These are phyloP conservation scores for Blastomyces parvus DNA, from an alignment of 2,329 filamentous ascomycete genomes.

Conservation along the genomic window DNA sequence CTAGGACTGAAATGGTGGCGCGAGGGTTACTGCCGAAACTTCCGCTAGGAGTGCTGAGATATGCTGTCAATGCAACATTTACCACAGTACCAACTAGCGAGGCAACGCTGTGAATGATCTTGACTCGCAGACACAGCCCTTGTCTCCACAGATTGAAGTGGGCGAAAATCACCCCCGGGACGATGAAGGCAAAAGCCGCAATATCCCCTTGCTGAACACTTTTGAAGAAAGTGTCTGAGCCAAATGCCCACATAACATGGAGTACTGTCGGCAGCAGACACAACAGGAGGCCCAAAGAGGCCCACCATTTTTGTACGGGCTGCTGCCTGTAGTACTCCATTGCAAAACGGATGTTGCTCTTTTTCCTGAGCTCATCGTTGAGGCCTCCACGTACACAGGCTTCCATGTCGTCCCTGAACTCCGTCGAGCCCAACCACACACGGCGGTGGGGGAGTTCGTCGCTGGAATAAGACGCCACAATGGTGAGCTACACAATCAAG, in stretches of 20 bases:
- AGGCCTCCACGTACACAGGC: neutral
- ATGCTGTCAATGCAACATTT: neutral
- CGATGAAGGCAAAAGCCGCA: neutral
- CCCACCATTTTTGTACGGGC: no score
- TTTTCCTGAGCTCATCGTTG: neutral
- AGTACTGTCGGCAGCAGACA: no score
- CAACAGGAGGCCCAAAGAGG: no score
- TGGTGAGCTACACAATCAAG: neutral
- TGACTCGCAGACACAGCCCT: neutral
- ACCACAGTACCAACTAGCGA: neutral
- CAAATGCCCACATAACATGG: no score
- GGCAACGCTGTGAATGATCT: neutral
- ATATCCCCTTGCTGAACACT: neutral
- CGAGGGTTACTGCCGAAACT: neutral
- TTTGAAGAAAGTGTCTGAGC: neutral
- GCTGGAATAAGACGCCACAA: neutral
- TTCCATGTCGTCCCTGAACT: neutral
- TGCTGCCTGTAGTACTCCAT: no score
- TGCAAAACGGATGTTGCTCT: no score
- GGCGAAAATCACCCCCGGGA: neutral
- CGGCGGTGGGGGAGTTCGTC: neutral
- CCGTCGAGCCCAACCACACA: neutral
- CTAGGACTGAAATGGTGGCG: neutral
- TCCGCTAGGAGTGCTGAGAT: neutral
- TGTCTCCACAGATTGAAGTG: neutral